These are phyloP conservation scores for Hypoxylon sp. DNA, from an alignment of 2,329 filamentous ascomycete species.

Conservation along the genomic window DNA sequence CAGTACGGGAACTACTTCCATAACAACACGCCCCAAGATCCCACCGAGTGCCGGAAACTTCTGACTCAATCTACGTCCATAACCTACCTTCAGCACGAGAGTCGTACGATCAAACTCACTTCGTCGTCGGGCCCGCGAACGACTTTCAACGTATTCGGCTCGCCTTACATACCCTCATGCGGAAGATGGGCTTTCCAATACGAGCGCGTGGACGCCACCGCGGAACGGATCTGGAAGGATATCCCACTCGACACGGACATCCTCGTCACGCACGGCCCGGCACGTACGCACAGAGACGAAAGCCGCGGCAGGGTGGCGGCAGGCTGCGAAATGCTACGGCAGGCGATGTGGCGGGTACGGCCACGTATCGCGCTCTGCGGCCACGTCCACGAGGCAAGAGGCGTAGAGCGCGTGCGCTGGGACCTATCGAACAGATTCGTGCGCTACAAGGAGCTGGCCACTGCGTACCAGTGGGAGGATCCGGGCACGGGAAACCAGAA, in stretches of 20 bases:
- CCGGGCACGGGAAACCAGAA: slow-evolving; percentile 66
- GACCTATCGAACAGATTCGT: slow-evolving; percentile 56
- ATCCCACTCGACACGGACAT: slow-evolving; percentile 74
- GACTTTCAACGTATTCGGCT: slow-evolving; percentile 76
- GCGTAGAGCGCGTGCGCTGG: slow-evolving; percentile 73
- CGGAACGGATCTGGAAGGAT: slow-evolving; percentile 64
- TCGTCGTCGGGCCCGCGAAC: slow-evolving; percentile 67
- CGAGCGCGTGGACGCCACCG: slow-evolving; percentile 41
- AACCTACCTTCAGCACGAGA: slow-evolving; percentile 73
- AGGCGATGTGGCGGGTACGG: slow-evolving; percentile 68
- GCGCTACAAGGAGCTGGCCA: slow-evolving; percentile 58
- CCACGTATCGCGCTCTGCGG: slow-evolving; percentile 76
- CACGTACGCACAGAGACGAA: slow-evolving; percentile 69
- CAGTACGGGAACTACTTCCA: slow-evolving; percentile 66
- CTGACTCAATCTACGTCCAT: slow-evolving; percentile 61
- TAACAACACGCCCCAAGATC: slow-evolving; percentile 66
- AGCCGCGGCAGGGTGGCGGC: slow-evolving; percentile 53
- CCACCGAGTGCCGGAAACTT: slow-evolving; percentile 65
- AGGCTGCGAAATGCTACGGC: slow-evolving; percentile 71
- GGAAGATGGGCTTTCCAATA: slow-evolving; percentile 78
- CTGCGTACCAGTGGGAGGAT: slow-evolving; percentile 67
- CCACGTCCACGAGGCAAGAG: slow-evolving; percentile 77
- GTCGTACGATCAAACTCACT: slow-evolving; percentile 65
- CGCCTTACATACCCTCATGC: slow-evolving; percentile 70
- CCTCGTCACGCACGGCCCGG: slow-evolving; percentile 77